phyloP scores from a whole-genome alignment of 1,139 yeast genomes.

The Blastobotrys illinoisensis region DNA sequence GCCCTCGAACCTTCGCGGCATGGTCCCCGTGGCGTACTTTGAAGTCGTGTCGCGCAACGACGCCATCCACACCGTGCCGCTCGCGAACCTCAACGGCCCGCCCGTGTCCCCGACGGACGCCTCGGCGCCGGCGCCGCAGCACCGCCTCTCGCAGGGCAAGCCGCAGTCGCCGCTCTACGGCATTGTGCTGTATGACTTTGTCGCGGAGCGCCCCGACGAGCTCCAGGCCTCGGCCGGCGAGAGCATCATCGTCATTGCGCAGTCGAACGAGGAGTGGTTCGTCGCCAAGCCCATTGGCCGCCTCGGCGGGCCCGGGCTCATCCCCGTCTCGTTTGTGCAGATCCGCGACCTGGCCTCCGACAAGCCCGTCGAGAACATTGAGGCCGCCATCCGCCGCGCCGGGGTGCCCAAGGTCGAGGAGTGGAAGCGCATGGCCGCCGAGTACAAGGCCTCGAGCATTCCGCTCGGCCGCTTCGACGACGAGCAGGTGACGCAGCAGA shows the following conservation, averaged over 20 bases:
- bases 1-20: constrained; percentile 65
- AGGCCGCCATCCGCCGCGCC: constrained; percentile 53
- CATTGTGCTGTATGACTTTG: constrained; percentile 70
- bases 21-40: constrained; percentile 83
- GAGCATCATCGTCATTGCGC: constrained; percentile 87
- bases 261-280: constrained; percentile 94
- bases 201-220: constrained; percentile 87
- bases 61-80: constrained; percentile 36
- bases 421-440: constrained; percentile 90
- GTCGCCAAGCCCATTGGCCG: constrained; percentile 95
- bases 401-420: constrained; percentile 88
- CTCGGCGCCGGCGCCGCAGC: not conserved
- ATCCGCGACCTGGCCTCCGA: constrained; percentile 72
- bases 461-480: constrained; percentile 54
- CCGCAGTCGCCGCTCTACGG: constrained; percentile 47
- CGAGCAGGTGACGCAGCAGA: constrained; percentile 13
- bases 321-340: constrained; percentile 86
- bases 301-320: constrained; percentile 94
- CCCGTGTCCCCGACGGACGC: not conserved
- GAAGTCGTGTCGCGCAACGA: constrained; percentile 63
- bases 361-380: constrained; percentile 42
- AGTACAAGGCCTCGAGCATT: constrained; percentile 86
- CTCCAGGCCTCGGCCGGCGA: constrained; percentile 81
- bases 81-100: constrained; percentile 11
- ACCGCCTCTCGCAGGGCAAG: constrained; percentile 3